Evolutionary conservation across 331 rosid species (phyloP), one percentile per base, ranked within the genome.

Genomic region (Malus hybrid): DNA sequence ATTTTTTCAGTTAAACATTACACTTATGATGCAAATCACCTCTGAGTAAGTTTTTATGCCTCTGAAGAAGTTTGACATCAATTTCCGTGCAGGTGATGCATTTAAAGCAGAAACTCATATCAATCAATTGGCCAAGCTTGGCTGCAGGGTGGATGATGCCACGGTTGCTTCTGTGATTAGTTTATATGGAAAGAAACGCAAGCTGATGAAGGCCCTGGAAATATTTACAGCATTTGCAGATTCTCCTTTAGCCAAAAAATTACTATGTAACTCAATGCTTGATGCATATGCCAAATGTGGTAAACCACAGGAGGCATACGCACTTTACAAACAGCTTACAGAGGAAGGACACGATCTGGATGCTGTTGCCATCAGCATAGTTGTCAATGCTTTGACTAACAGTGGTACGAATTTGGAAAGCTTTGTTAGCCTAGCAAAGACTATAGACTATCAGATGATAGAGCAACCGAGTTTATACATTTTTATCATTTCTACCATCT

Each of bases 251-350:
- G 78, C 82, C 52, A 57, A 78, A 46, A 85, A 77, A 75, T 77
- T 77, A 61, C 67, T 88, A 42, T 87, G 79, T 81, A 85, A 88
- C 76, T 83, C 94, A 63, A 88, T 93, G 97, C 89, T 93, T 39
- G 89, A 88, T 87, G 93, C 88, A 29, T 93, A 87, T 79, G 85
- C 85, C 76, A 93, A 91, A 82, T 90, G 96, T 68, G 92, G 93
- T 77, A 80, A 87, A 80, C 83, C 83, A 71, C 95, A 87, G 34
- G 88, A 90, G 80, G 97, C 95, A 29, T 90, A 80, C 88, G 74
- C 61, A 39, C 87, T 93, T 71, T 93, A 91, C 88, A 82, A 79
- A 82, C 84, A 84, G 73, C 84, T 74, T 57, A 68, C 80, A 18
- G 92, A 81, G 71, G 83, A 83, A 71, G 96, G 98, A 68, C 33